phyloP scores from a whole-genome alignment of 352 stramenopile genomes.

The Blastocystis hominis region DNA sequence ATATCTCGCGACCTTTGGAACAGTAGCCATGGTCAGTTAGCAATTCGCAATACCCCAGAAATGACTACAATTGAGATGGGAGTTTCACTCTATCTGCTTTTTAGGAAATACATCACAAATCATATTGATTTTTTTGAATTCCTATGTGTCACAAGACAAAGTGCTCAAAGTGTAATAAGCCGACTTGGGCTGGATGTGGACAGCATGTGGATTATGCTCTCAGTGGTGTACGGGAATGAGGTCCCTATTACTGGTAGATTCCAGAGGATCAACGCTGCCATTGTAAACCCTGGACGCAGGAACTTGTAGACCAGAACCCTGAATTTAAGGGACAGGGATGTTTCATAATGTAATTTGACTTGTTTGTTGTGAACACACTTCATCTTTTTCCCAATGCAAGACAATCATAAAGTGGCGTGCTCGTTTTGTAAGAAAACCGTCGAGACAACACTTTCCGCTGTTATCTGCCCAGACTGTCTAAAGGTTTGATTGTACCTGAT shows the following conservation, averaged over 20 bases:
- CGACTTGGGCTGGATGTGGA: conserved; percentile 47
- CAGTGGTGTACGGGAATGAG: not conserved
- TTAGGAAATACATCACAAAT: not conserved
- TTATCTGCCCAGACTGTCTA: conserved; percentile 31
- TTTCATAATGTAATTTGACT: conserved; percentile 6
- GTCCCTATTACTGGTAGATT: not conserved
- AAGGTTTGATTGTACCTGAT: not conserved
- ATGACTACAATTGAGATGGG: not conserved
- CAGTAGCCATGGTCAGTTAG: not conserved
- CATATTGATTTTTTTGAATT: not conserved
- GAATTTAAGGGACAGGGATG: not conserved
- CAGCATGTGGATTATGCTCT: conserved; percentile 38
- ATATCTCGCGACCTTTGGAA: conserved; percentile 43
- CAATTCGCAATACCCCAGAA: not conserved
- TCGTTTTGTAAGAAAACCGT: conserved; percentile 45
- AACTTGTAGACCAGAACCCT: conserved; percentile 3
- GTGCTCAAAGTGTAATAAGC: conserved; percentile 41
- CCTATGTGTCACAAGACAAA: conserved; percentile 36
- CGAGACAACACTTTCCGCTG: not conserved
- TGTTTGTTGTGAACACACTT: not conserved
- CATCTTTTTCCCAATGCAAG: not conserved
- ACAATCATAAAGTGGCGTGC: conserved; percentile 48
- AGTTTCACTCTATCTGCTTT: not conserved
- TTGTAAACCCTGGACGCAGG: conserved; percentile 55
- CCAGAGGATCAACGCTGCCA: conserved; percentile 51